Base-by-base conservation (phyloP, 208 protist species). In the Strigomonas culicis region DNA sequence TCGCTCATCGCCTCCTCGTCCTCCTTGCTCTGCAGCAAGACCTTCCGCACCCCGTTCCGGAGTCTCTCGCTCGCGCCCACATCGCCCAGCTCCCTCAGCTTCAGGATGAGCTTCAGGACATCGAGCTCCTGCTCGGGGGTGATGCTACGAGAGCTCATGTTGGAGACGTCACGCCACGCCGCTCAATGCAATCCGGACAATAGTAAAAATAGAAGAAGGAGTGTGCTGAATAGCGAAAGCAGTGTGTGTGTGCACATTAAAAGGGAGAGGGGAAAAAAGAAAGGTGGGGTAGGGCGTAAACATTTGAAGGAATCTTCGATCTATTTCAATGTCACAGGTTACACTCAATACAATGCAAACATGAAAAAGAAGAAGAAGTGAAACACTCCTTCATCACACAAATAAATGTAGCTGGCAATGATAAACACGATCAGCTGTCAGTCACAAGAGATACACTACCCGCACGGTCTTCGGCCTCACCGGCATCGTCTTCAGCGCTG, bases 51-150 rank as follows among this genome's bases (percentile, higher is more conserved):
- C 22, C 79, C 75, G 0, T 49, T 25, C n/a, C 85, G 85, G 31
- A 92, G 56, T 55, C 74, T 74, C 60, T 92, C 75, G 50, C 81
- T 84, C 41, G 69, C 72, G 27, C 71, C 72, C 27, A 63, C 64
- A 64, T 84, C 81, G 24, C 85, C 81, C 4, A 86, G 63, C 28
- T 72, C 66, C 25, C 77, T 70, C 31, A 92, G 71, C 31, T 65
- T 69, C 10, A 92, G 60, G 39, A 92, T 80, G 1, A 83, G 78
- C 62, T 86, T 80, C 4, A 92, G 56, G 2, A 92, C 59, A 1
- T 72, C 57, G 27, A 88, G 65, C 69, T 92, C 79, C 68, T 86
- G 81, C 21, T 88, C 75, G 2, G 85, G 79, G 25, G 69, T 30
- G 27, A 80, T 66, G 39, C 66, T 69, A 51, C 58, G 61, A 24